Conservation (phyloP, 108 stramenopile species). For the Phaeodactylum tricornutum region DNA sequence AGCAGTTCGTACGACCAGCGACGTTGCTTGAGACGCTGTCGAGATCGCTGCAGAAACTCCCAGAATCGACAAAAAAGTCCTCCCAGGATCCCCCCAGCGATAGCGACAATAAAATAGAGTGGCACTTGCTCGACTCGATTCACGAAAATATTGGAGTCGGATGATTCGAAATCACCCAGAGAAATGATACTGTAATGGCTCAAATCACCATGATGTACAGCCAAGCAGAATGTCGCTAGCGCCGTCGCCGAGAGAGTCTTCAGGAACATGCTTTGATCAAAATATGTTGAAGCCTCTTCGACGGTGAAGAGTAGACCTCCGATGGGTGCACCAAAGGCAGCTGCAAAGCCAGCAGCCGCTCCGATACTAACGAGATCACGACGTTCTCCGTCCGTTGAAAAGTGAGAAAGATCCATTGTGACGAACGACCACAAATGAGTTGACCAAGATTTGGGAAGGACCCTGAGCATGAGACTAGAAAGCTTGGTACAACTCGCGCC, state of each 20-base stretch:
- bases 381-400: conserved; percentile 49
- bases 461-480: background rate
- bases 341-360: conserved; percentile 72
- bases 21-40: background rate
- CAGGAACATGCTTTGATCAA: conserved; percentile 44
- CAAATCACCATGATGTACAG: conserved; percentile 33
- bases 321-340: conserved; percentile 81
- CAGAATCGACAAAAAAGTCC: conserved; percentile 20
- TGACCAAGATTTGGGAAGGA: background rate
- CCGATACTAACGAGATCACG: conserved; percentile 71
- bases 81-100: conserved; percentile 36
- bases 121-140: conserved; percentile 24
- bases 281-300: conserved; percentile 42
- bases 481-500: conserved; percentile 41
- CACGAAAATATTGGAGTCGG: conserved; percentile 11
- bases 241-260: conserved; percentile 41
- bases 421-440: conserved; percentile 10
- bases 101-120: conserved; percentile 26
- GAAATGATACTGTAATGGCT: conserved; percentile 35
- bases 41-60: conserved; percentile 6
- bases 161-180: conserved; percentile 11
- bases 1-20: conserved; percentile 8
- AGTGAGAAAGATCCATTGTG: conserved; percentile 35
- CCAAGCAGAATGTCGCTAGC: conserved; percentile 44
- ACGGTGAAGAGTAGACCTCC: conserved; percentile 55